Conservation (phyloP, 129 eudicot genomes). For the Pulicaria dysenterica region DNA sequence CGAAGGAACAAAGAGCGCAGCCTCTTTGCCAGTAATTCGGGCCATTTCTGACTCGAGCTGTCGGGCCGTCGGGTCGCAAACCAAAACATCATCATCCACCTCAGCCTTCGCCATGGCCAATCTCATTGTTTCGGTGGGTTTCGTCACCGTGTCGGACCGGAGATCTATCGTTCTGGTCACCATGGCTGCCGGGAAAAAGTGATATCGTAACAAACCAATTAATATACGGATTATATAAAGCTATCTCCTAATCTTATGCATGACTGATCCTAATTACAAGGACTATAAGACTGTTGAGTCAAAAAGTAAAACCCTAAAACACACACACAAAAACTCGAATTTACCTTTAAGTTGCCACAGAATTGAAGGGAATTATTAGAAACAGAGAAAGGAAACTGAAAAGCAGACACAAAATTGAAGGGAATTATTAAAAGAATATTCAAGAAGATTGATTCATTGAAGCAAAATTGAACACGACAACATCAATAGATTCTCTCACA, state of each 20-base stretch:
- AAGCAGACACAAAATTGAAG: neutral
- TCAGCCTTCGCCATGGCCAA: conserved; percentile 95
- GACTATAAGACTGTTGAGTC: conserved; percentile 6
- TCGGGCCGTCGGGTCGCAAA: conserved; percentile 80
- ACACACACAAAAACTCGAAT: too few species aligned
- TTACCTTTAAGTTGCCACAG: too few species aligned
- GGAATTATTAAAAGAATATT: neutral
- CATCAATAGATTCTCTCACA: conserved; percentile 7
- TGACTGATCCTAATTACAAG: conserved; percentile 25
- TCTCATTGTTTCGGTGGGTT: conserved; percentile 90
- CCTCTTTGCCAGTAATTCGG: conserved; percentile 83
- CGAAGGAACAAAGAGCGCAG: conserved; percentile 88
- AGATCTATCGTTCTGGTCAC: conserved; percentile 77
- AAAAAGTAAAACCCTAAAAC: neutral
- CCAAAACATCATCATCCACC: conserved; percentile 89
- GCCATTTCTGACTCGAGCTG: conserved; percentile 81
- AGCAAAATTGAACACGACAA: conserved; percentile 20
- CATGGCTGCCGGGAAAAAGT: conserved; percentile 51
- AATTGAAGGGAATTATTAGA: too few species aligned
- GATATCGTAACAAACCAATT: neutral
- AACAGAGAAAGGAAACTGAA: too few species aligned
- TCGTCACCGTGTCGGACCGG: conserved; percentile 95
- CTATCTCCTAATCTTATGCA: conserved; percentile 15
- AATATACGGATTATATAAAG: neutral
- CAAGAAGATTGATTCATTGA: conserved; percentile 11